A percentile compares a stretch with the other conserved stretches of the same genome.
Conservation (phyloP, 345 rosid genomes). For the Moricandia moricandioides region DNA sequence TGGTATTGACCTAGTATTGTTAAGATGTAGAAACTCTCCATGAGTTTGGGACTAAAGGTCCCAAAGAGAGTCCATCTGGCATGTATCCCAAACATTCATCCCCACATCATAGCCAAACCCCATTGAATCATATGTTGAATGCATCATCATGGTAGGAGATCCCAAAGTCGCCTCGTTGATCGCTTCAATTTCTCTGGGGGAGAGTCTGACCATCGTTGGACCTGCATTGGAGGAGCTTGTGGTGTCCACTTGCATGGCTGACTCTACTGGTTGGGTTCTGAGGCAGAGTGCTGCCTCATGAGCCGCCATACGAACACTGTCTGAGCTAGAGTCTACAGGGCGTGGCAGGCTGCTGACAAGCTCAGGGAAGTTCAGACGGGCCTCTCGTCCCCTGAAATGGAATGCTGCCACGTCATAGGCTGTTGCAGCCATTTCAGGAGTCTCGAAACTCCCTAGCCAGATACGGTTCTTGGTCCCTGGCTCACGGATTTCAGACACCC, state of each 20-base stretch:
- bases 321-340: constrained; percentile 58
- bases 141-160: constrained; percentile 79
- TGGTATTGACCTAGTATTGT: neutral
- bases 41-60: constrained; percentile 21
- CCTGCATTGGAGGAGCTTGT: constrained; percentile 28
- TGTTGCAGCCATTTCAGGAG: constrained; percentile 49
- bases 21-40: constrained; percentile 10
- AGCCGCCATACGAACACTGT: constrained; percentile 71
- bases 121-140: constrained; percentile 29
- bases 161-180: constrained; percentile 84
- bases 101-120: constrained; percentile 18
- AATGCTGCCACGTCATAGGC: constrained; percentile 67
- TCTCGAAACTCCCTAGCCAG: constrained; percentile 89
- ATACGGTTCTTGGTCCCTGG: constrained; percentile 80
- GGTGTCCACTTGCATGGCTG: constrained; percentile 24
- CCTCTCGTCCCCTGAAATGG: constrained; percentile 66
- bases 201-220: constrained; percentile 61
- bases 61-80: constrained; percentile 36
- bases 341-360: constrained; percentile 50
- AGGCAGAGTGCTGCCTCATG: constrained; percentile 55
- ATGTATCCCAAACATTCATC: constrained; percentile 32
- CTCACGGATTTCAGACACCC: constrained; percentile 94
- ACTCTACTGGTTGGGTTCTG: constrained; percentile 17
- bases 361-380: constrained; percentile 80
- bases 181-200: constrained; percentile 76